Base-by-base conservation (phyloP, 225 moss, liverwort and hornwort species). In the Pleurozium schreberi region DNA sequence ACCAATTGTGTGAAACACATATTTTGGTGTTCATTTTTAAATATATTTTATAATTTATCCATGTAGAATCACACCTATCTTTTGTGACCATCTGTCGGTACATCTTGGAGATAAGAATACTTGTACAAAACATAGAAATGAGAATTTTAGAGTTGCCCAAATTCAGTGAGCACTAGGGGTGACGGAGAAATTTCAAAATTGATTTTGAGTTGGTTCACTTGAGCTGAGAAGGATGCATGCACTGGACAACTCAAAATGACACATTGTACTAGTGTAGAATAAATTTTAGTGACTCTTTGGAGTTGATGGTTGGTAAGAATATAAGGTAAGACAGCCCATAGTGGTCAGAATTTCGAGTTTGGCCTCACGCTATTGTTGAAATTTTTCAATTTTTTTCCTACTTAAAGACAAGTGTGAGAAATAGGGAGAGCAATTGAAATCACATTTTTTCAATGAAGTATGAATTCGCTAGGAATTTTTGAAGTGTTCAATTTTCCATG, bases 141-240 rank as follows among this genome's bases (percentile, higher is more conserved):
- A 47, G 2, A 31, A 6, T 47, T 73, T 18, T 30, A 74, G 6
- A 47, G 6, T 1, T 74, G 31, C 31, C 47, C 31, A 47, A 31
- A 11, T 74, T 47, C 30, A 1, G 11, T 31, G 11, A 47, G 8
- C 11, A 74, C 4, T 47, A 74, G 1, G 2, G 2, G 0, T 11
- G 25, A 47, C 18, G 18, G 18, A 47, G 26, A 3, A 3, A 1
- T 7, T 43, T 5, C 0, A 2, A n/a, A 40, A 40, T 14, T n/a
- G n/a, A n/a, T n/a, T n/a, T n/a, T n/a, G n/a, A n/a, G n/a, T n/a
- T n/a, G n/a, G n/a, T n/a, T n/a, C n/a, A n/a, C 6, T 68, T 68
- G 22, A 3, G 5, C 0, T 12, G 1, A 12, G 12, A n/a, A 68
- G 0, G 4, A 2, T 68, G 68, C 5, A 6, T 40, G 12, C 4